These are phyloP conservation scores for Amylocystis lapponica DNA, from an alignment of 768 basidiomycete species.

Conservation along the genomic window DNA sequence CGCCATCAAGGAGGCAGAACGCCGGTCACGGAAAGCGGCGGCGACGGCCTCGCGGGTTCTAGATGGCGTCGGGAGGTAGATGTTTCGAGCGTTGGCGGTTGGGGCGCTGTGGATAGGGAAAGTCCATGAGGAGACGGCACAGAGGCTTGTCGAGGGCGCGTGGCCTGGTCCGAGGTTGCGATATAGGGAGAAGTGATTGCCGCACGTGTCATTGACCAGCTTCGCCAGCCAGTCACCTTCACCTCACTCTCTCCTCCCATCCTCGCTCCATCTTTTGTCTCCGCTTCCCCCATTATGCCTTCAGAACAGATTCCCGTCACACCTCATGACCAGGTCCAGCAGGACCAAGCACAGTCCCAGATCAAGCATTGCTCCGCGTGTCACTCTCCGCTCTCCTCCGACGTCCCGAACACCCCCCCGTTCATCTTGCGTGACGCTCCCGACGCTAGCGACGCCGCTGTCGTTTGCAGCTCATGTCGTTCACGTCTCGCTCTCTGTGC, in stretches of 20 bases:
- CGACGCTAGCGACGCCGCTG: conserved; percentile 20
- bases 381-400: conserved; percentile 24
- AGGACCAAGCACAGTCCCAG: conserved; percentile 21
- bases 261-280: conserved; percentile 10
- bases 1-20: no score
- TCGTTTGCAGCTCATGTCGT: conserved; percentile 47
- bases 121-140: not conserved
- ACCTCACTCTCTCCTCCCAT: conserved; percentile 7
- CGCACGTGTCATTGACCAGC: conserved; percentile 5
- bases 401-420: conserved; percentile 20
- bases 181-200: conserved; percentile 2
- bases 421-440: conserved; percentile 22
- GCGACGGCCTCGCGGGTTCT: no score
- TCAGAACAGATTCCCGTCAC: conserved; percentile 36
- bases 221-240: conserved; percentile 8
- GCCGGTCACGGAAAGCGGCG: no score
- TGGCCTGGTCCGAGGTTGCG: not conserved
- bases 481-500: conserved; percentile 28
- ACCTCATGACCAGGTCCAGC: conserved; percentile 18
- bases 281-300: conserved; percentile 38
- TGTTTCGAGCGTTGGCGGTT: no score
- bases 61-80: no score
- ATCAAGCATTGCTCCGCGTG: conserved; percentile 30
- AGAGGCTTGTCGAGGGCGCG: not conserved
- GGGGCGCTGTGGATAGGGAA: not conserved